Base-by-base conservation (phyloP, 768 basidiomycete species). In the Boletales sp. region DNA sequence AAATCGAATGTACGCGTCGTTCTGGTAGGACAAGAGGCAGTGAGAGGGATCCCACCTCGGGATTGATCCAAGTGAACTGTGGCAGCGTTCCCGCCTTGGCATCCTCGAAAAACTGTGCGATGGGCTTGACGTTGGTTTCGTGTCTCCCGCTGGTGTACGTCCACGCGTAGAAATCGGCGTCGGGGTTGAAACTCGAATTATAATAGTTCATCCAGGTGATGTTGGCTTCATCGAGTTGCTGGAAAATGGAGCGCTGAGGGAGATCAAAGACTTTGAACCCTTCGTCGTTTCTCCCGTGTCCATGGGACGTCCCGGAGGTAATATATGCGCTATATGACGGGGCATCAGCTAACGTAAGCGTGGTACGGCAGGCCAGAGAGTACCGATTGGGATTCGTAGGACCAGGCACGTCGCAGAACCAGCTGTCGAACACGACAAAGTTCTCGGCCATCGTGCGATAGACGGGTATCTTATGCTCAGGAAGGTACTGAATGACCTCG, bases 361-460 rank as follows among this genome's bases (percentile, higher is more conserved):
- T 24, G 24, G 24, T 24, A 24, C 3, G 24, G 24, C 24, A 24
- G 24, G 24, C 24, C 5, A 24, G 24, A 5, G 24, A 24, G 24
- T 54, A 62, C 61, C 61, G 61, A 48, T 62, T 62, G 6, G 61
- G 61, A 29, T 62, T 64, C 0, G 62, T 64, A 5, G 62, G 62
- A 5, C 61, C 62, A 1, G 61, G 62, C 3, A 63, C 61, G 21
- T 62, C 62, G 15, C 56, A 61, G 34, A 59, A 59, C 61, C 62
- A 63, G 21, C 43, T 32, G 19, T 64, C 61, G 14, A 63, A 63
- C 3, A 63, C 38, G 19, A 56, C 52, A 21, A 50, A 63, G 47
- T 62, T 63, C 44, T 63, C 56, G 5, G 62, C 62, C 45, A 63
- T 46, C 2, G 59, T 51, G 7, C 61, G 56, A 24, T 36, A 62